Base-by-base conservation (phyloP, 495 filamentous ascomycete species). In the Trichoderma asperelloides region DNA sequence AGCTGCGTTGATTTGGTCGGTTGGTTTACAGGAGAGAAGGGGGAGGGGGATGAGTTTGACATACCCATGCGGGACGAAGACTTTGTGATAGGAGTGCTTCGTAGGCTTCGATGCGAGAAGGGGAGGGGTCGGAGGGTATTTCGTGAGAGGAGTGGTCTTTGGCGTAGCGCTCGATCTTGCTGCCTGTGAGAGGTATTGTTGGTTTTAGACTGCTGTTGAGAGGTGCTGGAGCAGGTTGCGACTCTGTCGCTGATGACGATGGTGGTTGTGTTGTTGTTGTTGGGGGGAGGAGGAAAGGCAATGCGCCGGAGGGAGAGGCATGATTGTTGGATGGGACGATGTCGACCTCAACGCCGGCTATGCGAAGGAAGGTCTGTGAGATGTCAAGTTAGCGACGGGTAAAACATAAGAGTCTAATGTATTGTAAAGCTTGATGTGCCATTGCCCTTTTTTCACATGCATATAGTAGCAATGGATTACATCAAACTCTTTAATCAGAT, bases 51-150 rank as follows among this genome's bases (percentile, higher is more conserved):
- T 30, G 33, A 12, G 16, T 16, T 39, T 16, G 33, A 33, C 25
- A 69, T 81, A 92, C 90, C 89, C 92, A 98, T 64, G 92, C 92
- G 78, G 88, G 89, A 51, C 93, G 88, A 82, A 98, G 86, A 70
- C 86, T 83, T 67, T 86, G 79, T 70, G 95, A 89, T n/a, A 97
- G 75, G 7, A 98, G 82, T 43, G 91, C 85, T 60, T 90, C 80
- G 77, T 96, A 97, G 64, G 90, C 91, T 70, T 91, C 89, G 66
- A 89, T 85, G 40, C 88, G 84, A 60, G 68, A 62, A 65, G 66
- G 63, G 47, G 68, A 15, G 25, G 67, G 28, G 4, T 66, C 57
- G 60, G 69, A 45, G 41, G 57, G 37, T 60, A 65, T 69, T 15
- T 49, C 65, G 51, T 18, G 12, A 40, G 57, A 12, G 41, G 25